Evolutionary conservation across 768 basidiomycete genomes (phyloP).

Genomic region (Mycena vulgaris): DNA sequence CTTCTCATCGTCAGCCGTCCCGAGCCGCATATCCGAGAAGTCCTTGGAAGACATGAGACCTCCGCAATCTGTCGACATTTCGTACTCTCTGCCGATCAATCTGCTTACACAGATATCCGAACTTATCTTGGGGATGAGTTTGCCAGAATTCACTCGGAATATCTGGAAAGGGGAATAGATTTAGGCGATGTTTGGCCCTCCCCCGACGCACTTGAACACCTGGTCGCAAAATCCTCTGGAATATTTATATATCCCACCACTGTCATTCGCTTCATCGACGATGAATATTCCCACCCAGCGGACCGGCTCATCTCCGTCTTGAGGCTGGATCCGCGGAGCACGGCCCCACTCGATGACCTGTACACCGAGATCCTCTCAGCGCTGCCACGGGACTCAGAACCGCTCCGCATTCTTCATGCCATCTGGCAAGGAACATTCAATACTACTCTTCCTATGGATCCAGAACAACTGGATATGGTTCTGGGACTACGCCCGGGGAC

Average conservation of each 20-base stretch:
- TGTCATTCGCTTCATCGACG: background rate
- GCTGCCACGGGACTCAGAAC: background rate
- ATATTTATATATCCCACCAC: background rate
- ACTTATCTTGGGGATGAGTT: constrained; percentile 9
- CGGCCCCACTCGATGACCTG: background rate
- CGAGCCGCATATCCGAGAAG: constrained; percentile 3
- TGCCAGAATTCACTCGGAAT: background rate
- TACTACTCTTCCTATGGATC: background rate
- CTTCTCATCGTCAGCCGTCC: constrained; percentile 2
- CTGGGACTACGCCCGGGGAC: background rate
- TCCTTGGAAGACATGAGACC: constrained; percentile 18
- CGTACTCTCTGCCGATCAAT: background rate
- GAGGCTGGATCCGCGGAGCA: background rate
- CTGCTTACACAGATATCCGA: background rate
- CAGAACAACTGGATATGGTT: background rate
- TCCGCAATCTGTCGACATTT: background rate
- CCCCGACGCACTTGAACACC: background rate
- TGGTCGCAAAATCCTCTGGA: background rate
- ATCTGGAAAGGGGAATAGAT: background rate
- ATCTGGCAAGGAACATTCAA: background rate
- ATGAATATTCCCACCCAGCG: constrained; percentile 5
- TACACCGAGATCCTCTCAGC: constrained; percentile 3
- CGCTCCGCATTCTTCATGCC: background rate
- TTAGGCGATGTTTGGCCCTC: background rate
- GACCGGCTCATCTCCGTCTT: background rate